Percentiles rank a stretch among this genome's conserved stretches.
phyloP scores from a whole-genome alignment of 2,329 filamentous ascomycete genomes.

The Coleophoma eucalyptorum region DNA sequence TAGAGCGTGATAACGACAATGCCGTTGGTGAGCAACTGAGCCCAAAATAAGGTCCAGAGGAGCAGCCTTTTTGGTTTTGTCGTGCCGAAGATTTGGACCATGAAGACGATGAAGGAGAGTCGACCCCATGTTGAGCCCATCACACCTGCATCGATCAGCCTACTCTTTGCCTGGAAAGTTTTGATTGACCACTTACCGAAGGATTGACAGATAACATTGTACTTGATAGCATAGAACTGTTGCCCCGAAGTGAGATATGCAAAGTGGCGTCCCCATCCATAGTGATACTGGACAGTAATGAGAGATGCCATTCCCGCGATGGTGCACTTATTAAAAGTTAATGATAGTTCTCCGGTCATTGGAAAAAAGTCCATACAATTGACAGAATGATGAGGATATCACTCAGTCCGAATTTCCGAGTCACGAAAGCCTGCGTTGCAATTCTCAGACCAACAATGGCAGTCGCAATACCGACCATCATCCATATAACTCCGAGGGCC shows the following conservation, averaged over 20 bases:
- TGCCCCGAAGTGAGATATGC: not conserved
- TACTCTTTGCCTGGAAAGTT: not conserved
- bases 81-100: constrained; percentile 1
- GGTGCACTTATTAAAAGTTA: not conserved
- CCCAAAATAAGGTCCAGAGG: not conserved
- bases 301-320: not conserved
- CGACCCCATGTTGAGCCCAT: constrained; percentile 1
- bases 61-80: not conserved
- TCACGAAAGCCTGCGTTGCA: constrained; percentile 7
- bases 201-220: not conserved
- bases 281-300: constrained; percentile 2
- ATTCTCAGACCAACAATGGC: constrained; percentile 8
- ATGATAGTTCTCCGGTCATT: not conserved
- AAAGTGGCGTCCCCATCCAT: constrained; percentile 1
- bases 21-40: not conserved
- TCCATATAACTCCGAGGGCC: constrained; percentile 8
- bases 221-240: not conserved
- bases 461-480: constrained; percentile 6
- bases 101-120: constrained; percentile 1
- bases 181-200: not conserved
- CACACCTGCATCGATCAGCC: not conserved
- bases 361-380: constrained; percentile 2
- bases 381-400: constrained; percentile 10
- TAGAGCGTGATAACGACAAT: not conserved
- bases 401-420: constrained; percentile 9